These are phyloP conservation scores for Fusarium sp. DNA, from an alignment of 2,329 filamentous ascomycete genomes.

Conservation along the genomic window DNA sequence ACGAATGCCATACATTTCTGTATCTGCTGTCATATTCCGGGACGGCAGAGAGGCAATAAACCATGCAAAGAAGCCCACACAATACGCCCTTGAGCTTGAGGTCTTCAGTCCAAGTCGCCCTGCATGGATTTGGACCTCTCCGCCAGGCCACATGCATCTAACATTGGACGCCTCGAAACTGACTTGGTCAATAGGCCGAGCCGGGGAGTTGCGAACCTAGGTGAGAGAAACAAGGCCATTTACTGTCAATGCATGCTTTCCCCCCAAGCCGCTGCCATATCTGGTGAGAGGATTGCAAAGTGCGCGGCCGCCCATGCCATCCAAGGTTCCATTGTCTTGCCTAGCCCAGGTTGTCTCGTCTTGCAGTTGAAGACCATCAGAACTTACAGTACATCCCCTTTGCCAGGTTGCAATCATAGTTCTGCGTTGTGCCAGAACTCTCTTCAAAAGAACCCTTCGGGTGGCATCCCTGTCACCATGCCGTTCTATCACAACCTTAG, in stretches of 20 bases:
- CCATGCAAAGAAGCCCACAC: background rate
- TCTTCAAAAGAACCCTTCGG: conserved; percentile 30
- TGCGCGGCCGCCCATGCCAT: background rate
- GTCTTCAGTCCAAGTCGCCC: background rate
- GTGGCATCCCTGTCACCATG: conserved; percentile 21
- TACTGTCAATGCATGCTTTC: background rate
- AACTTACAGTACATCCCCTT: background rate
- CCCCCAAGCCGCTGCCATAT: background rate
- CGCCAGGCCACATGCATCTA: background rate
- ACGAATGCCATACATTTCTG: background rate
- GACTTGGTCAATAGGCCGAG: conserved; percentile 25
- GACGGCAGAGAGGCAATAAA: background rate
- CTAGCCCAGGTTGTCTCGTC: background rate
- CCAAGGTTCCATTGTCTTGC: background rate
- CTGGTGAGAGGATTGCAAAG: conserved; percentile 6
- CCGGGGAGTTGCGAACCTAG: conserved; percentile 13
- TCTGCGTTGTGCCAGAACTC: conserved; percentile 11
- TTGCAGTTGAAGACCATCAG: background rate
- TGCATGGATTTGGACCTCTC: background rate
- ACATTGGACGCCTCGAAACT: conserved; percentile 15
- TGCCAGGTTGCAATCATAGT: conserved; percentile 3
- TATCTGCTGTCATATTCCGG: background rate
- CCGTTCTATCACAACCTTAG: conserved; percentile 25
- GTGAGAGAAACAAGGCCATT: background rate
- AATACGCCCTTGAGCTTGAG: background rate